These are phyloP conservation scores for Crassisporium funariophilum DNA, from an alignment of 768 basidiomycete genomes.

Conservation along the genomic window DNA sequence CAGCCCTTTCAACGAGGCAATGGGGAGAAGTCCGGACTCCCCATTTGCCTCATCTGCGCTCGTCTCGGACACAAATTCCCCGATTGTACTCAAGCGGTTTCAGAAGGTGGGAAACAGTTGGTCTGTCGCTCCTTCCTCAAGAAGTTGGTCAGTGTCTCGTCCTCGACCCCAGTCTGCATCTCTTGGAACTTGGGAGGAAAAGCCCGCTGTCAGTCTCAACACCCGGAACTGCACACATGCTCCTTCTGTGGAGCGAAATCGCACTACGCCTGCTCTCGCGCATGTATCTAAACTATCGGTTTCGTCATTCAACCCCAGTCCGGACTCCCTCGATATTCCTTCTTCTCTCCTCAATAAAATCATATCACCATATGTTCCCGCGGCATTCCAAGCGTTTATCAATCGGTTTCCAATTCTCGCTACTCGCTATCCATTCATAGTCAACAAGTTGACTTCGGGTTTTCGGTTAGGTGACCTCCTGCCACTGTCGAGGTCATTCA, in stretches of 20 bases:
- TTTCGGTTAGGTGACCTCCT: too few relatives aligned
- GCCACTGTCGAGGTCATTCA: too few relatives aligned
- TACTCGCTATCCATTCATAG: conserved; percentile 31
- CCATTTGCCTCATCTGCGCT: conserved; percentile 23
- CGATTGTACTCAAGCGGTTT: conserved; percentile 6
- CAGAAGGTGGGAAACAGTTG: conserved; percentile 8
- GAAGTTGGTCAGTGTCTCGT: background rate
- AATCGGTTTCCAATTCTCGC: conserved; percentile 16
- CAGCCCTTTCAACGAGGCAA: conserved; percentile 11
- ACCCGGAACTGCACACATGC: conserved; percentile 8
- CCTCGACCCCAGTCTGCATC: conserved; percentile 5
- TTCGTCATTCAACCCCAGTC: too few relatives aligned
- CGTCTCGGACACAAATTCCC: too few relatives aligned
- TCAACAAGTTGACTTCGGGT: conserved; percentile 10
- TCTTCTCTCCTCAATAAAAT: conserved; percentile 26
- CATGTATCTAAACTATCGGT: background rate
- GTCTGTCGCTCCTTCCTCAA: background rate
- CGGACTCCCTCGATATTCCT: too few relatives aligned
- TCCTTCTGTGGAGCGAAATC: background rate
- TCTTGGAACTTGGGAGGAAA: conserved; percentile 8
- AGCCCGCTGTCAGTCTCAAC: conserved; percentile 3
- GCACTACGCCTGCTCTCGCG: conserved; percentile 18
- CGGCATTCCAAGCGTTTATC: conserved; percentile 27
- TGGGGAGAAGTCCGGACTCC: conserved; percentile 1
- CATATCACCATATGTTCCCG: conserved; percentile 29